phyloP scores from a whole-genome alignment of 139 green algal genomes.

The Ostreobium quekettii region DNA sequence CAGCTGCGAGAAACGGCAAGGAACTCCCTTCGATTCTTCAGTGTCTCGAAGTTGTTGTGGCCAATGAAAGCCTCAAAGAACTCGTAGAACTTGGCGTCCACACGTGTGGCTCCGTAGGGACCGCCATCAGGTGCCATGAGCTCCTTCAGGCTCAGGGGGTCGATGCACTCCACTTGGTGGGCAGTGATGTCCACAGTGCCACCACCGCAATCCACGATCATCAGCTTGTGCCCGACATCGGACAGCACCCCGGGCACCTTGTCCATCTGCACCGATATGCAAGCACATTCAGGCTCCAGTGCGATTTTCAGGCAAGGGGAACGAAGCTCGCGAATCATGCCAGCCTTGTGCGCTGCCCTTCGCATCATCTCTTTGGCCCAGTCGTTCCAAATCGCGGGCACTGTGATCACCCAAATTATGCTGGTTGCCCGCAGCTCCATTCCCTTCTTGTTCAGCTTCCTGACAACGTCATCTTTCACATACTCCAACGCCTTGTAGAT shows the following conservation, averaged over 20 bases:
- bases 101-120: background rate
- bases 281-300: background rate
- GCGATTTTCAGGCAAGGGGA: background rate
- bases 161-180: background rate
- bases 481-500: background rate
- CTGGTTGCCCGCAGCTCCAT: background rate
- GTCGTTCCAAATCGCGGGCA: constrained; percentile 1
- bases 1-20: background rate
- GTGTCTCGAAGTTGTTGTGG: background rate
- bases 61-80: background rate
- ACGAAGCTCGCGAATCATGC: background rate
- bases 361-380: too few relatives aligned
- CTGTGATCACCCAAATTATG: background rate
- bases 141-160: background rate
- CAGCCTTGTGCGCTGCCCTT: background rate
- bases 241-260: background rate
- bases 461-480: background rate
- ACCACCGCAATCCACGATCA: constrained; percentile 2
- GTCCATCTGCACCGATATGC: background rate
- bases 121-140: background rate
- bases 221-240: background rate
- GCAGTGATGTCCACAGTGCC: background rate
- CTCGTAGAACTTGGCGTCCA: background rate
- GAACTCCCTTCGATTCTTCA: background rate
- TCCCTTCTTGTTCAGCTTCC: background rate